Percentiles rank a stretch among this genome's conserved stretches.
Evolutionary conservation across 768 basidiomycete genomes (phyloP).

Genomic region (Hygrocybe coccinea): DNA sequence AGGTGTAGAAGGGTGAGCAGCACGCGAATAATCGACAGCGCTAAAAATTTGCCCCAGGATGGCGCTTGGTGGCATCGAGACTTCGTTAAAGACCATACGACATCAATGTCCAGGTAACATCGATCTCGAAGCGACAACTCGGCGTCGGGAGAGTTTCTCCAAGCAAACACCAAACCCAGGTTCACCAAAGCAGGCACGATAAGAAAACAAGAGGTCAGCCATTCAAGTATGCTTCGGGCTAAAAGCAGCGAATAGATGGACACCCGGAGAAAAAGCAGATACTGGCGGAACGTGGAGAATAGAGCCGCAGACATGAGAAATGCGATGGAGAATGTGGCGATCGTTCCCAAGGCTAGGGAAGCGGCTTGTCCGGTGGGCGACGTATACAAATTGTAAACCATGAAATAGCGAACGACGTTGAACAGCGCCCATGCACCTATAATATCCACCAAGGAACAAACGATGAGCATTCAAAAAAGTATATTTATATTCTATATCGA

Average conservation of each 20-base stretch:
- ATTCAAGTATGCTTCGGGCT: conserved; percentile 33
- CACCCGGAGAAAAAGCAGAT: conserved; percentile 30
- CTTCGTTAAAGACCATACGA: conserved; percentile 51
- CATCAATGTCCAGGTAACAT: conserved; percentile 64
- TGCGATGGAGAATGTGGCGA: conserved; percentile 39
- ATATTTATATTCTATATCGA: not conserved
- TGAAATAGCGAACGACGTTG: conserved; percentile 58
- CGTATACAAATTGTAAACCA: conserved; percentile 48
- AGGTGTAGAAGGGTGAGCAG: conserved; percentile 46
- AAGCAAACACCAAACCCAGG: conserved; percentile 48
- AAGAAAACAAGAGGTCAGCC: conserved; percentile 43
- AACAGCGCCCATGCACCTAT: conserved; percentile 59
- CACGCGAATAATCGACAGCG: conserved; percentile 48
- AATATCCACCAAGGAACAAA: not conserved
- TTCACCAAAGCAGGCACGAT: conserved; percentile 52
- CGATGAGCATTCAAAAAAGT: conserved; percentile 14
- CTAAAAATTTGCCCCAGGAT: conserved; percentile 53
- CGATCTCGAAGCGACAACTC: conserved; percentile 37
- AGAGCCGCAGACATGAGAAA: conserved; percentile 35
- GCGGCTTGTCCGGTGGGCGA: conserved; percentile 38
- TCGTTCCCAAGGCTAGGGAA: conserved; percentile 47
- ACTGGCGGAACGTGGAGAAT: conserved; percentile 38
- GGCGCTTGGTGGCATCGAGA: conserved; percentile 25
- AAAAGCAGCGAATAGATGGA: conserved; percentile 29
- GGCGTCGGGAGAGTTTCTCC: conserved; percentile 40